Evolutionary conservation across 202 grass and related monocot genomes (phyloP), one percentile per base, ranked within the genome.

Genomic region (Zoysia matrella): DNA sequence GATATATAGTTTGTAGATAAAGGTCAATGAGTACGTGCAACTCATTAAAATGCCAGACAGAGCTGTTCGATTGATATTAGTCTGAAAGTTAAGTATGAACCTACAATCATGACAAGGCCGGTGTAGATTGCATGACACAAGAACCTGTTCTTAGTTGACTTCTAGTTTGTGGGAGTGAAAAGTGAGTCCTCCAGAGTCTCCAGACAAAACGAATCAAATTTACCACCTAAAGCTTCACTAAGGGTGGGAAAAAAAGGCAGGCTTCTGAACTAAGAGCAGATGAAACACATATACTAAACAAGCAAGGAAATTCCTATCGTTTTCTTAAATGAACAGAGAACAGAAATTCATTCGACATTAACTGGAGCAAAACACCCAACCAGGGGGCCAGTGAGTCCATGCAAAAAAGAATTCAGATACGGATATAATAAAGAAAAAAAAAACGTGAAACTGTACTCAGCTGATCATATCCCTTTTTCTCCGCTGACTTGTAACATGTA

Each of bases 71-170:
- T 54, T 75, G 41, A n/a, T 68, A 54, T 16, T 47, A 83, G 36
- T 5, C 42, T 48, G 16, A 74, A 73, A 83, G 16, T 50, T 73
- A 8, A 22, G 13, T 66, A 49, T 14, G 39, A 46, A 86, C 45
- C 48, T 49, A 56, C 11, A 52, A 46, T 6, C 13, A 64, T 65
- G 6, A 44, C 12, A 74, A 61, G 43, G 2, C 68, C 11, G 30
- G 30, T 36, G 30, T 80, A 48, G 68, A 60, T 41, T 13, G 3
- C 42, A 56, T 16, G 52, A 8, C 13, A 50, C 43, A 73, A 48
- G 47, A 67, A 67, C 10, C 11, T 61, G 74, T 6, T 15, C 15
- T 53, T 52, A 43, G 18, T n/a, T 15, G 44, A 43, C 14, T 40
- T 13, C 1, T 15, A 42, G 46, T 45, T 52, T 51, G 11, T 71